Evolutionary conservation across 2,329 filamentous ascomycete species (phyloP).

Genomic region (Colletotrichum falcatum): DNA sequence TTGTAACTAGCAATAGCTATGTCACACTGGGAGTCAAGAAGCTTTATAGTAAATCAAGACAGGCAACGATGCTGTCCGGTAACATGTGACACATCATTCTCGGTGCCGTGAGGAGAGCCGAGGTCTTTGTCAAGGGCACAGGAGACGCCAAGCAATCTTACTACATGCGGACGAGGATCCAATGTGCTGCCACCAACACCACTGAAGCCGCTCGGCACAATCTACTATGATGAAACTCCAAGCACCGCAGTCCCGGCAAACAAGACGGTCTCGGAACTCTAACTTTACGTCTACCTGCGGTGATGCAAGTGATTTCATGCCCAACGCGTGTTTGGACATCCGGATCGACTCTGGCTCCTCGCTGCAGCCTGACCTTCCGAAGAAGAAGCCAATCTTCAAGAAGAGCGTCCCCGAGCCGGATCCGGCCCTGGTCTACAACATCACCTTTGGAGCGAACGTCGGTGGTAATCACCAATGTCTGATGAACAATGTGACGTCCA

Average conservation of each 20-base stretch:
- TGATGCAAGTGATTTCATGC: constrained; percentile 11
- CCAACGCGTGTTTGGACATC: not conserved
- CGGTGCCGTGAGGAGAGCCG: constrained; percentile 26
- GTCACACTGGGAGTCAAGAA: not conserved
- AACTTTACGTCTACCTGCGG: constrained; percentile 13
- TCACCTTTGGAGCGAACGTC: constrained; percentile 20
- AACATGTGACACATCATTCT: constrained; percentile 13
- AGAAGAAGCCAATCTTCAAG: constrained; percentile 30
- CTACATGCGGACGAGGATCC: constrained; percentile 23
- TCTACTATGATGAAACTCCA: constrained; percentile 23
- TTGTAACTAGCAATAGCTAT: accelerated
- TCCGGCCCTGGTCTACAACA: constrained; percentile 15
- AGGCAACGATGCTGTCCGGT: not conserved
- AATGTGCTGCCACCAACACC: constrained; percentile 21
- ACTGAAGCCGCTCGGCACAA: constrained; percentile 7
- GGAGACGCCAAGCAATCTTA: constrained; percentile 23
- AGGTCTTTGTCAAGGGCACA: constrained; percentile 32
- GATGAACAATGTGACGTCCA: constrained; percentile 34
- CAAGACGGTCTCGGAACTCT: not conserved
- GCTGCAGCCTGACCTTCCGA: constrained; percentile 7
- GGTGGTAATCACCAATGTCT: constrained; percentile 27
- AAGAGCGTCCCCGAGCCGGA: constrained; percentile 25
- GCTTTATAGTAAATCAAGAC: not conserved
- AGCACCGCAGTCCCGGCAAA: not conserved
- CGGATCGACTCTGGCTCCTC: not conserved